phyloP scores from a whole-genome alignment of 768 basidiomycete genomes.

The Coprinopsis cinerea region DNA sequence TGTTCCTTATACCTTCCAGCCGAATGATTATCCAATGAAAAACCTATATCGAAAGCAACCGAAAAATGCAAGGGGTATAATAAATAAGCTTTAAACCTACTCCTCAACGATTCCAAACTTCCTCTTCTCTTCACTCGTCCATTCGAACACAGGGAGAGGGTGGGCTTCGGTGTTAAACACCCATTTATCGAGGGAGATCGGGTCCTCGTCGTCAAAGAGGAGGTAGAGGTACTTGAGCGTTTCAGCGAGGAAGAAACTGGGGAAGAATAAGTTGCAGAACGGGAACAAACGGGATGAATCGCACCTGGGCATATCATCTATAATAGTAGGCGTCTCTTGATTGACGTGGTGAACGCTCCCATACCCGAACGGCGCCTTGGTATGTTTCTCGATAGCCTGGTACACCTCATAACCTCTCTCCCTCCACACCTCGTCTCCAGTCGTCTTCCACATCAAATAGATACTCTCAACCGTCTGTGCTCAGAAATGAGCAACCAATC shows the following conservation, averaged over 20 bases:
- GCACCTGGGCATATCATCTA: constrained; percentile 52
- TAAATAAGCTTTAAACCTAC: too few relatives aligned
- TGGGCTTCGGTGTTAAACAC: constrained; percentile 70
- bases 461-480: constrained; percentile 47
- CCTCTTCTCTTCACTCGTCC: too few relatives aligned
- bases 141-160: constrained; percentile 68
- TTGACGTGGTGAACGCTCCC: constrained; percentile 37
- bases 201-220: constrained; percentile 58
- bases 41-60: too few relatives aligned
- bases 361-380: constrained; percentile 41
- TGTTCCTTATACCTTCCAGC: too few relatives aligned
- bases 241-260: constrained; percentile 39
- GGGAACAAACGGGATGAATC: constrained; percentile 3
- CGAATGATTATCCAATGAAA: too few relatives aligned
- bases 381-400: constrained; percentile 42
- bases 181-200: constrained; percentile 47
- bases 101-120: too few relatives aligned
- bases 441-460: constrained; percentile 49
- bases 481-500: background rate
- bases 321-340: constrained; percentile 18
- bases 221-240: constrained; percentile 68
- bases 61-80: too few relatives aligned
- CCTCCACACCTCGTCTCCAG: constrained; percentile 44
- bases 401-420: constrained; percentile 46
- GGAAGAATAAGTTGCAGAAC: background rate